Conservation (phyloP, 2,329 filamentous ascomycete species). For the Esteya vermicola region DNA sequence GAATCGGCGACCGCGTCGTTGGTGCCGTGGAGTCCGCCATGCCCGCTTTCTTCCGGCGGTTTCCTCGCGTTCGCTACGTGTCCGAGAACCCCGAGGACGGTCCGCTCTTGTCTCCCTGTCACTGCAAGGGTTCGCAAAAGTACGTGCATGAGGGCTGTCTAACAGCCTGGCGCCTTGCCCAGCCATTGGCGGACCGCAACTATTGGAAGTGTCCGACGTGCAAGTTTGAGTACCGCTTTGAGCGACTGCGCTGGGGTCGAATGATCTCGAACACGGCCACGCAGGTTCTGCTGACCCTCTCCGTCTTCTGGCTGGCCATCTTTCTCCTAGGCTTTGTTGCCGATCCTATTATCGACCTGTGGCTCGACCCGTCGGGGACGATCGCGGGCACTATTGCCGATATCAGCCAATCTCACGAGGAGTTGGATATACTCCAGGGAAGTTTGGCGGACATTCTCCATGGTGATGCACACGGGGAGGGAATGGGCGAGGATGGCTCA, state of each 20-base stretch:
- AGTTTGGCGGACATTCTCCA: not conserved
- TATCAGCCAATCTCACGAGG: constrained; percentile 21
- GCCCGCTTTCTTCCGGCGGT: constrained; percentile 17
- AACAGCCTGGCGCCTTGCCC: constrained; percentile 63
- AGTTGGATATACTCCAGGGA: constrained; percentile 15
- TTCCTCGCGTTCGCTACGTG: constrained; percentile 37
- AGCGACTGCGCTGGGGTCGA: constrained; percentile 61
- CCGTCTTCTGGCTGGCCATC: constrained; percentile 56
- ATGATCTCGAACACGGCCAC: constrained; percentile 52
- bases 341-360: constrained; percentile 82
- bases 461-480: constrained; percentile 16
- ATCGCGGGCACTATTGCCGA: constrained; percentile 37
- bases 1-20: constrained; percentile 2
- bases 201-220: constrained; percentile 86
- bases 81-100: constrained; percentile 62
- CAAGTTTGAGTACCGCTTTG: constrained; percentile 65
- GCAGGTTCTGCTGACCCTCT: constrained; percentile 56
- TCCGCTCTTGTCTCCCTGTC: constrained; percentile 75
- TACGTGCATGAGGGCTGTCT: constrained; percentile 92
- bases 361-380: constrained; percentile 61
- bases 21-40: constrained; percentile 8
- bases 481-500: constrained; percentile 24
- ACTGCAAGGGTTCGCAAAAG: constrained; percentile 83
- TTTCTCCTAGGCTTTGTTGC: constrained; percentile 84
- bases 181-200: constrained; percentile 50